Evolutionary conservation across 2,329 filamentous ascomycete genomes (phyloP).

Genomic region (Fusarium mexicanum): DNA sequence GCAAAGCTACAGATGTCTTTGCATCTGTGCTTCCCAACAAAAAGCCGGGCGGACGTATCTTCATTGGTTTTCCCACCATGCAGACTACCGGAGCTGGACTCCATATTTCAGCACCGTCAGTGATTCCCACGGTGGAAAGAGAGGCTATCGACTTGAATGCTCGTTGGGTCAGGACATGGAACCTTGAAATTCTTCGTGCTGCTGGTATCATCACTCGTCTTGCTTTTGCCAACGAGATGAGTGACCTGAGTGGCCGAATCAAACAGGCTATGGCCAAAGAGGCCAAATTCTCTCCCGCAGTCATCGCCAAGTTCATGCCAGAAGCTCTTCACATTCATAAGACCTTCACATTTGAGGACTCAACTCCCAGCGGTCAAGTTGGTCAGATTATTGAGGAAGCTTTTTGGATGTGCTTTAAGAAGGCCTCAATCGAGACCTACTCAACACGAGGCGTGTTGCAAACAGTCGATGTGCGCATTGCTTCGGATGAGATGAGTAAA

Average conservation of each 20-base stretch:
- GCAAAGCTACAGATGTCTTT: constrained; percentile 81
- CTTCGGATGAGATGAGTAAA: constrained; percentile 68
- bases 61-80: constrained; percentile 97
- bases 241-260: constrained; percentile 72
- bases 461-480: constrained; percentile 84
- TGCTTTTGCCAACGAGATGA: constrained; percentile 89
- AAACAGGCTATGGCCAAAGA: constrained; percentile 56
- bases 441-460: constrained; percentile 88
- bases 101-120: constrained; percentile 93
- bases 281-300: constrained; percentile 67
- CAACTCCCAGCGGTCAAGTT: constrained; percentile 85
- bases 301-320: constrained; percentile 74
- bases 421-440: constrained; percentile 84
- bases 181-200: constrained; percentile 89
- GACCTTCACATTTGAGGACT: constrained; percentile 89
- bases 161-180: constrained; percentile 94
- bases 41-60: constrained; percentile 83
- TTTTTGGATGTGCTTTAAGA: constrained; percentile 92
- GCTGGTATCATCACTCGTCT: constrained; percentile 91
- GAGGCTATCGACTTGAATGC: constrained; percentile 98
- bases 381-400: constrained; percentile 91
- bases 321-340: constrained; percentile 85
- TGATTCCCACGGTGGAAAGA: constrained; percentile 96
- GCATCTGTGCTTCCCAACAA: constrained; percentile 89
- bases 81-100: constrained; percentile 95